Evolutionary conservation across 306 rosid species (phyloP).

Genomic region (Inga leiocalycina): DNA sequence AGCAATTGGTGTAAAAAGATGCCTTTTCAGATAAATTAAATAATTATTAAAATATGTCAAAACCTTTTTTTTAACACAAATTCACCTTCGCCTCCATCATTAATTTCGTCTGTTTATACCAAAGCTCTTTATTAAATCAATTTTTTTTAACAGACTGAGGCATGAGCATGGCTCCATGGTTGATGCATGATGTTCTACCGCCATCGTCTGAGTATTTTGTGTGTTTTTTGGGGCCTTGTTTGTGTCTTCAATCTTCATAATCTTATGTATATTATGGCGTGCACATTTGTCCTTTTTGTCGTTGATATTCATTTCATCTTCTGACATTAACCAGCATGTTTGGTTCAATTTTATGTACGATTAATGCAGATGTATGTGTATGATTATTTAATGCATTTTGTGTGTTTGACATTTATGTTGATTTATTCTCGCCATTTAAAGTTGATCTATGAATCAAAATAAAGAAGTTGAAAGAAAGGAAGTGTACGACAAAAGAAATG

Average conservation of each 20-base stretch:
- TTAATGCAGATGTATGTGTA: too few relatives aligned
- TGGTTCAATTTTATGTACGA: too few relatives aligned
- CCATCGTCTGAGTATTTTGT: neutral
- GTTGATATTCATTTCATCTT: neutral
- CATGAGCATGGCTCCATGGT: neutral
- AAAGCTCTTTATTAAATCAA: neutral
- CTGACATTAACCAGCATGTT: too few relatives aligned
- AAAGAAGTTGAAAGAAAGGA: too few relatives aligned
- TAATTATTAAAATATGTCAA: neutral
- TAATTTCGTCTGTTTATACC: neutral
- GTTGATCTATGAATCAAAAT: rapidly evolving
- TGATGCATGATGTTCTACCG: neutral
- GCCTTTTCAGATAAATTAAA: neutral
- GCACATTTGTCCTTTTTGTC: neutral
- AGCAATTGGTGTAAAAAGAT: neutral
- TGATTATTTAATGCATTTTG: too few relatives aligned
- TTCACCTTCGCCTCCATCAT: neutral
- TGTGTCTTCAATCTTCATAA: too few relatives aligned
- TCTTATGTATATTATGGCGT: too few relatives aligned
- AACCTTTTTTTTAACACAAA: neutral
- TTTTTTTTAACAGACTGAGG: neutral
- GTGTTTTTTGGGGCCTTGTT: too few relatives aligned
- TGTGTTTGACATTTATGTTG: too few relatives aligned
- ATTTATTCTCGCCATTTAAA: too few relatives aligned
- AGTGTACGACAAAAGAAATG: too few relatives aligned